Percentiles rank a stretch among this genome's conserved stretches.
Evolutionary conservation across 371 early-diverging fungal species (phyloP).

Genomic region (Blyttiomyces sp.): DNA sequence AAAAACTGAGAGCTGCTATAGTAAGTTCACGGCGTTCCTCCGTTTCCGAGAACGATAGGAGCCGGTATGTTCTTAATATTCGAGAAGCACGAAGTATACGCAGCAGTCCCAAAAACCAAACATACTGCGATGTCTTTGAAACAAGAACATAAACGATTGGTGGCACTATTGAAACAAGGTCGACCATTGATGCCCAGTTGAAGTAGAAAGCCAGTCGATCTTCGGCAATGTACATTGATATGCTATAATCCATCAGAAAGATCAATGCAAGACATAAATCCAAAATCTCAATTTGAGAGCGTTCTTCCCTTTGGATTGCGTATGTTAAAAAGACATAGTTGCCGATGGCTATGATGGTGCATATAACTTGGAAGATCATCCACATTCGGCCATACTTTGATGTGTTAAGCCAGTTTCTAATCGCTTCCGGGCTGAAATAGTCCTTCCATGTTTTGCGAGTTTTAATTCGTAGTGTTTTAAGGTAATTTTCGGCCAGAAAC

Average conservation of each 20-base stretch:
- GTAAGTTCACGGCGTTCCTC: conserved; percentile 46
- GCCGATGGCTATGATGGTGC: conserved; percentile 41
- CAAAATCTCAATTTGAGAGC: conserved; percentile 35
- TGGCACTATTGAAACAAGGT: conserved; percentile 46
- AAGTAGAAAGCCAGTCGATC: conserved; percentile 47
- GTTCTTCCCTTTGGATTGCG: conserved; percentile 30
- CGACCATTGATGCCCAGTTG: conserved; percentile 37
- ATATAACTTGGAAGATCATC: conserved; percentile 51
- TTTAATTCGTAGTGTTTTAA: conserved; percentile 20
- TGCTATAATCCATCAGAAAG: conserved; percentile 42
- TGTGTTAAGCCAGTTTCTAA: conserved; percentile 37
- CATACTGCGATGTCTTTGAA: conserved; percentile 30
- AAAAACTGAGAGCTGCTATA: conserved; percentile 39
- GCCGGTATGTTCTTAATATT: conserved; percentile 45
- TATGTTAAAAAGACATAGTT: conserved; percentile 50
- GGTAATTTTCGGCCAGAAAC: conserved; percentile 35
- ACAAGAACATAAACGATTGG: conserved; percentile 48
- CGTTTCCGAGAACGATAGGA: conserved; percentile 43
- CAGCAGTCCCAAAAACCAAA: conserved; percentile 51
- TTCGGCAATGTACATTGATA: conserved; percentile 49
- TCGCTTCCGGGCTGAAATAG: conserved; percentile 37
- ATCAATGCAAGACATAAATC: conserved; percentile 39
- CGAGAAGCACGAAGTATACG: conserved; percentile 46
- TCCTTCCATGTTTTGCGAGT: conserved; percentile 42
- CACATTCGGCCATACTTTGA: conserved; percentile 38